Conservation (phyloP, 2,329 filamentous ascomycete species). For the Colletotrichum sp. region DNA sequence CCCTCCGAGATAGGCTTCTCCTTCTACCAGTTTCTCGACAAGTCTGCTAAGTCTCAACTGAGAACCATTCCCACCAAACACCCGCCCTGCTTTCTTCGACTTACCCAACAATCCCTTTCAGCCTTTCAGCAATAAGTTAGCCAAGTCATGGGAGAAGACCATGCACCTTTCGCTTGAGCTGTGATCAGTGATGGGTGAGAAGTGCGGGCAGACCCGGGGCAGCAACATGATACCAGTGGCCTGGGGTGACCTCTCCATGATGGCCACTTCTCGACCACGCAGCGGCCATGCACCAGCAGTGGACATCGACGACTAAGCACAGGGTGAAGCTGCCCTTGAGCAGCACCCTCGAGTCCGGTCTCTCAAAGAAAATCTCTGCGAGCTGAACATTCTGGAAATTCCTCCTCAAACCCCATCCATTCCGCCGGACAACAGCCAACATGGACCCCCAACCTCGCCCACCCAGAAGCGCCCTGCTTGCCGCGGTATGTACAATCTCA, state of each 20-base stretch:
- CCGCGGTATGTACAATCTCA: too few relatives aligned
- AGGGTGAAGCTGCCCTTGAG: not conserved
- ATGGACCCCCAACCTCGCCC: not conserved
- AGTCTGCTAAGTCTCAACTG: not conserved
- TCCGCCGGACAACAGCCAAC: rapidly evolving
- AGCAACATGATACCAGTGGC: not conserved
- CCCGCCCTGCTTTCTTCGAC: rapidly evolving
- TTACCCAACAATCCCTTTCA: rapidly evolving
- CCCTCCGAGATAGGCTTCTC: not conserved
- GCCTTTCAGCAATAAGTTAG: not conserved
- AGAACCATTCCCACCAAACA: not conserved
- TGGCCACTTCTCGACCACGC: not conserved
- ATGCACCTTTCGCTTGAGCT: not conserved
- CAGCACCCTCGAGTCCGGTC: not conserved
- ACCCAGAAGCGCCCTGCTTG: too few relatives aligned
- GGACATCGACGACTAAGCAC: not conserved
- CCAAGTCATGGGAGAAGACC: not conserved
- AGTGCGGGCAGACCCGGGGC: not conserved
- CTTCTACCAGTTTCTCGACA: not conserved
- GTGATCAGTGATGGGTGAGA: not conserved
- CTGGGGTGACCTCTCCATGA: not conserved
- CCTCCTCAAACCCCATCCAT: rapidly evolving
- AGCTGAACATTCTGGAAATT: not conserved
- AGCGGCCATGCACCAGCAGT: not conserved
- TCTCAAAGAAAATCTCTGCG: not conserved